Percentiles rank a stretch among this genome's conserved stretches.
These are phyloP conservation scores for Chaetomiaceae sp. DNA, from an alignment of 2,329 filamentous ascomycete species.

Conservation along the genomic window DNA sequence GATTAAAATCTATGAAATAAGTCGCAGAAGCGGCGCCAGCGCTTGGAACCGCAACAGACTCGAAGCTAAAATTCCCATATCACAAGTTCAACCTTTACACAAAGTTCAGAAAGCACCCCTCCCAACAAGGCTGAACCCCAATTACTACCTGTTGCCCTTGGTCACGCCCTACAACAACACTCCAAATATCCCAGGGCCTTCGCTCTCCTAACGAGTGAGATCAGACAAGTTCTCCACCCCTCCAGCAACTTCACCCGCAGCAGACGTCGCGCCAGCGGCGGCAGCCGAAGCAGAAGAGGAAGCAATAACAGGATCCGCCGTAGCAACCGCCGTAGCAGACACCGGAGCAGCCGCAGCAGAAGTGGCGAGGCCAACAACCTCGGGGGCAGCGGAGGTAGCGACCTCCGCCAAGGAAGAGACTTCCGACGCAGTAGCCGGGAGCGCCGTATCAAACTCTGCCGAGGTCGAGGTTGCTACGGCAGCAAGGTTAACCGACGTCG, in stretches of 20 bases:
- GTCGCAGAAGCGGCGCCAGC: neutral
- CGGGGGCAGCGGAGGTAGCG: neutral
- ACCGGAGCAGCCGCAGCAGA: constrained; percentile 5
- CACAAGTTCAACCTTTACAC: too few relatives aligned
- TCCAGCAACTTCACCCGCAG: constrained; percentile 2
- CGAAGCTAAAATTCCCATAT: too few relatives aligned
- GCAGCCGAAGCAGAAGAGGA: constrained; percentile 11
- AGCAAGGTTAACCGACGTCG: too few relatives aligned
- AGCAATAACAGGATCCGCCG: constrained; percentile 4
- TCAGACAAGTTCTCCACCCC: constrained; percentile 23
- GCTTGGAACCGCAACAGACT: neutral
- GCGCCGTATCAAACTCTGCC: neutral
- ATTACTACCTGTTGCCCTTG: too few relatives aligned
- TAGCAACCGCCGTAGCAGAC: constrained; percentile 10
- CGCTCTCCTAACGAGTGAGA: constrained; percentile 25
- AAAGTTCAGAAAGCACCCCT: neutral
- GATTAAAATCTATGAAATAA: too few relatives aligned
- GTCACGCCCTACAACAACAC: too few relatives aligned
- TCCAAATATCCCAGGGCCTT: too few relatives aligned
- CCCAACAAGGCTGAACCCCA: neutral
- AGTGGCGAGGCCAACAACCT: neutral
- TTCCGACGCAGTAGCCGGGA: neutral
- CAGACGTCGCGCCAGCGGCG: constrained; percentile 12
- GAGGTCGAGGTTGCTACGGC: constrained; percentile 2
- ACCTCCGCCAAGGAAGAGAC: too few relatives aligned